A percentile compares a stretch with the other conserved stretches of the same genome.
Evolutionary conservation across 768 basidiomycete species (phyloP).

Genomic region (Chalciporus piperatus): DNA sequence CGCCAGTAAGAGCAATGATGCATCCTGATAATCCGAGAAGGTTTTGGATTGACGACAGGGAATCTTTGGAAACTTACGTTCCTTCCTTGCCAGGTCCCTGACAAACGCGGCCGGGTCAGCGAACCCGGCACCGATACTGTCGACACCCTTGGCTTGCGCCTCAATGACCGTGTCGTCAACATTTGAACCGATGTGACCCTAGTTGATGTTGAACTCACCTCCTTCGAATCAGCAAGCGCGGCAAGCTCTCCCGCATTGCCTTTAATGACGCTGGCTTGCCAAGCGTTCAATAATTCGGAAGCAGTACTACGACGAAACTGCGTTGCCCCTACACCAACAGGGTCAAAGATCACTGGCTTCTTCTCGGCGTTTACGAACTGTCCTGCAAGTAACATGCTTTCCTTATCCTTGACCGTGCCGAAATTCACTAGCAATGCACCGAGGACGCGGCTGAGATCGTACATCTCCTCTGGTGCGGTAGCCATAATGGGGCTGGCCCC

Average conservation of each 20-base stretch:
- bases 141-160: conserved; percentile 81
- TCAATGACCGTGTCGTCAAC: conserved; percentile 20
- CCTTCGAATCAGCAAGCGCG: conserved; percentile 67
- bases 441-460: conserved; percentile 64
- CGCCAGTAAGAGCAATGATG: conserved; percentile 78
- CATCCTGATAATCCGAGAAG: conserved; percentile 49
- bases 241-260: conserved; percentile 92
- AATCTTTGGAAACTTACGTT: conserved; percentile 50
- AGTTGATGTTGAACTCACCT: conserved; percentile 43
- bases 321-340: conserved; percentile 89
- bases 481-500: conserved; percentile 96
- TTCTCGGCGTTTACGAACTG: conserved; percentile 59
- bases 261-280: conserved; percentile 91
- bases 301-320: conserved; percentile 55
- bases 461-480: conserved; percentile 76
- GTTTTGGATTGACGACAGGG: not conserved
- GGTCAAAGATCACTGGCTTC: conserved; percentile 86
- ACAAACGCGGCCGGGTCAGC: conserved; percentile 72
- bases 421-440: conserved; percentile 83
- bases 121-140: conserved; percentile 78
- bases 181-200: not conserved
- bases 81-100: conserved; percentile 61
- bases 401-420: conserved; percentile 69
- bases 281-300: conserved; percentile 65
- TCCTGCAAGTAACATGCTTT: conserved; percentile 79